Evolutionary conservation across 2,329 filamentous ascomycete genomes (phyloP).

Genomic region (Dryadomyces sulphureus): DNA sequence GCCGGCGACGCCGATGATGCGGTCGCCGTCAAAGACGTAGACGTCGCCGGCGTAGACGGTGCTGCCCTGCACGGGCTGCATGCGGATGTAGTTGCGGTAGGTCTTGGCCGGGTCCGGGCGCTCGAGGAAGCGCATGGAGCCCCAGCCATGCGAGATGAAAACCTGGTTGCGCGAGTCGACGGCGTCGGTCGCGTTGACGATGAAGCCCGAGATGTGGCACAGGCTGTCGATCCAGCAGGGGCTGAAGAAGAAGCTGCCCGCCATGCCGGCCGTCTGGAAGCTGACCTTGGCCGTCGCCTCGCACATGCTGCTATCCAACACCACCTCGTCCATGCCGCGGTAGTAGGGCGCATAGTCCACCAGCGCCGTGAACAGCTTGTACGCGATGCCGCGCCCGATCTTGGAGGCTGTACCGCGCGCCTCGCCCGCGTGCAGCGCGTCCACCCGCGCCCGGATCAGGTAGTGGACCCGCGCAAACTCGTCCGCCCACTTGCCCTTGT

Average conservation of each 20-base stretch:
- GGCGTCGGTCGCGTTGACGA: constrained; percentile 42
- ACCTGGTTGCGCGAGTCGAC: constrained; percentile 39
- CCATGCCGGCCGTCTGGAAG: constrained; percentile 26
- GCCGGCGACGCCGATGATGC: constrained; percentile 29
- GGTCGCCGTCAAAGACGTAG: constrained; percentile 37
- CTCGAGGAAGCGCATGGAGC: constrained; percentile 34
- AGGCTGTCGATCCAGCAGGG: constrained; percentile 46
- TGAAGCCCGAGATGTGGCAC: constrained; percentile 45
- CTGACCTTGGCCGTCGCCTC: constrained; percentile 27
- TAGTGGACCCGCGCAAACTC: constrained; percentile 57
- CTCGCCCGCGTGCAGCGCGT: constrained; percentile 44
- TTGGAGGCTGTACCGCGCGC: constrained; percentile 53
- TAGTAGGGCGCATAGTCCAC: constrained; percentile 42
- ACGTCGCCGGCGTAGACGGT: constrained; percentile 39
- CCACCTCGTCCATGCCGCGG: constrained; percentile 43
- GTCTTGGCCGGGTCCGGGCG: constrained; percentile 27
- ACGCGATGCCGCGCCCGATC: constrained; percentile 60
- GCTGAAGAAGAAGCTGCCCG: constrained; percentile 37
- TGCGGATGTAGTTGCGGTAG: constrained; percentile 42
- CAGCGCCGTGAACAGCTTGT: constrained; percentile 50
- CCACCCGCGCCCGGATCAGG: constrained; percentile 49
- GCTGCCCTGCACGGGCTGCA: constrained; percentile 36
- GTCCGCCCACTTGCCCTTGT: constrained; percentile 42
- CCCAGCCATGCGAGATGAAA: constrained; percentile 47
- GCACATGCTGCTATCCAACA: constrained; percentile 31